Evolutionary conservation across 495 filamentous ascomycete species (phyloP).

Genomic region (Haplographium delicatum): DNA sequence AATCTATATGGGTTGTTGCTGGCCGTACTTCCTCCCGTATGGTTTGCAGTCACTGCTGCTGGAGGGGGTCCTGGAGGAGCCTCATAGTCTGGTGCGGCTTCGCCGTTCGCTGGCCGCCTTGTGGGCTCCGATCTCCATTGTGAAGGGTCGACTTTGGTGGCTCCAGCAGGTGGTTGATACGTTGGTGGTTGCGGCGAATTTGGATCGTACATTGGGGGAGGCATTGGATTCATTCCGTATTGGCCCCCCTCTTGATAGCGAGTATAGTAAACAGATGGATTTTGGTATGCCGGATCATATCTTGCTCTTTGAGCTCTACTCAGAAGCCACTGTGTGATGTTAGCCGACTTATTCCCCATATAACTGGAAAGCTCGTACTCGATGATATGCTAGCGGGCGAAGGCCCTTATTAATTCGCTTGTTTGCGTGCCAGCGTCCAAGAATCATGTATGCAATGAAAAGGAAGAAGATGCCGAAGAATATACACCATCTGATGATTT

Average conservation of each 20-base stretch:
- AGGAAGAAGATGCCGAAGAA: constrained; percentile 51
- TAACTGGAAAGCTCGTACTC: constrained; percentile 39
- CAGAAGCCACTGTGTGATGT: constrained; percentile 53
- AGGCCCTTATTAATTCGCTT: constrained; percentile 55
- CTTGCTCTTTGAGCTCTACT: constrained; percentile 46
- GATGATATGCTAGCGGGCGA: constrained; percentile 60
- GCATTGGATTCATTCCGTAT: constrained; percentile 47
- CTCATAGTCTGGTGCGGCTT: constrained; percentile 32
- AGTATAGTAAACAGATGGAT: constrained; percentile 33
- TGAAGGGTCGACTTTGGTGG: constrained; percentile 51
- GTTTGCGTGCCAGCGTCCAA: constrained; percentile 63
- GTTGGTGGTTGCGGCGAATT: constrained; percentile 51
- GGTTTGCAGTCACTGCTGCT: constrained; percentile 19
- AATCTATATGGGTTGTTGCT: constrained; percentile 29
- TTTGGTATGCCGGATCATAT: constrained; percentile 47
- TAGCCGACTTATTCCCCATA: constrained; percentile 9
- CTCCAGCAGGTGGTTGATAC: constrained; percentile 49
- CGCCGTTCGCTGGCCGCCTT: constrained; percentile 23
- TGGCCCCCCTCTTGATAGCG: constrained; percentile 28
- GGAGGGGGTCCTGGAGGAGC: constrained; percentile 42
- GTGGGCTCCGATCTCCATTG: constrained; percentile 36
- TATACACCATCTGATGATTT: constrained; percentile 63
- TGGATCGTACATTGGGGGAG: constrained; percentile 26
- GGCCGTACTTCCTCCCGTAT: constrained; percentile 15
- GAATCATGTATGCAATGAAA: constrained; percentile 47